Evolutionary conservation across 768 basidiomycete species (phyloP), one percentile per base, ranked within the genome.

Genomic region (Amanita fuliginea): DNA sequence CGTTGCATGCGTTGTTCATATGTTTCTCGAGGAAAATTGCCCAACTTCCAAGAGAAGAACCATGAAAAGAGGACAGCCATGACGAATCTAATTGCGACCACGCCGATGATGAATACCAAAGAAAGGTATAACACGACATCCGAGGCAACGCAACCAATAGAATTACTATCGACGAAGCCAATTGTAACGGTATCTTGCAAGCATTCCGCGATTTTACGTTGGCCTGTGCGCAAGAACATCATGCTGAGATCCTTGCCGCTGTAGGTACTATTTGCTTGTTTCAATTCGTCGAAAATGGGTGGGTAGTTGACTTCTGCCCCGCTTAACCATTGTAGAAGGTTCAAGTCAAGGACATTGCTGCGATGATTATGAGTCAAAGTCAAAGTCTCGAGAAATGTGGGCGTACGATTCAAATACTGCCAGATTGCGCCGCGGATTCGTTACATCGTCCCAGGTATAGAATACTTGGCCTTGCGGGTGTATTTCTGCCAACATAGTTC

Each of bases 11-110:
- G 79, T 62, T 98, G 80, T 61, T 89, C 83, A 62, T 93, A 91
- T 13, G 91, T 90, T 68, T 99, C 96, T 34, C 79, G 76, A 54
- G 86, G 85, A 75, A 95, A 98, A 55, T 88, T 86, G 42, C 96
- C 96, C 36, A 99, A 74, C 59, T 81, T 81, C 83, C 88, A 92
- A n/a, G 87, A 91, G 64, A 89, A 86, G 77, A 97, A 98, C 96
- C 96, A 99, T 21, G 87, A 77, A 67, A 98, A 99, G 63, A 95
- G 74, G 60, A 96, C 88, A 42, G 96, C 96, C 92, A 98, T 95
- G 57, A 77, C 71, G 69, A 98, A 99, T 32, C 92, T 88, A 63
- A 96, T 92, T 47, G 79, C 75, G 55, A 98, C 95, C 53, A 98
- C 95, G 53, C 95, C 95, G 54, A 95, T 84, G 63, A 99, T 98